These are phyloP conservation scores for sunflower (Helianthus annuus) DNA, from an alignment of 129 eudicot species.

Conservation along the genomic window DNA sequence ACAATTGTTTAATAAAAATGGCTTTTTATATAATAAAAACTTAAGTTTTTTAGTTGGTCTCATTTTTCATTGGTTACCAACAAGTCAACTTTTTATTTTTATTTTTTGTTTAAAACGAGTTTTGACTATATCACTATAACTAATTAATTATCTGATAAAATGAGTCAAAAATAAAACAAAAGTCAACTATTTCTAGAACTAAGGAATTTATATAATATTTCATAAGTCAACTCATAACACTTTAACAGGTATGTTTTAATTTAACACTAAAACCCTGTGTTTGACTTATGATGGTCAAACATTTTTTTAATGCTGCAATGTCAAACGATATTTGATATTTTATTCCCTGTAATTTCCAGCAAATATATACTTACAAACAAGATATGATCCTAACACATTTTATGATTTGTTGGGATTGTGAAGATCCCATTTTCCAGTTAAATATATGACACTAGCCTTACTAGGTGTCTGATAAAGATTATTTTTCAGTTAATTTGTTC, in stretches of 20 bases:
- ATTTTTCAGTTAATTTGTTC: no score
- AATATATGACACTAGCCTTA: background rate
- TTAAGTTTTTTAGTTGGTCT: background rate
- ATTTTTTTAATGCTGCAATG: constrained; percentile 2
- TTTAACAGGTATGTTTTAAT: background rate
- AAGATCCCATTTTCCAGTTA: background rate
- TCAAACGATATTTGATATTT: background rate
- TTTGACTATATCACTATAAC: constrained; percentile 11
- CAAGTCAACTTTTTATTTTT: background rate
- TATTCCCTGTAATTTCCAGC: background rate
- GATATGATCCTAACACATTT: background rate
- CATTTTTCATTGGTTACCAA: constrained; percentile 19
- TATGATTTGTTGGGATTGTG: constrained; percentile 6
- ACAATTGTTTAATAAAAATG: no score
- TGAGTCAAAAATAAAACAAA: constrained; percentile 7
- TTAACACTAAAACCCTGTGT: constrained; percentile 5
- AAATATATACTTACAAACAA: background rate
- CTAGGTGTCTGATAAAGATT: no score
- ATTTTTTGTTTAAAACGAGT: background rate
- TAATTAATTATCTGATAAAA: background rate
- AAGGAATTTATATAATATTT: background rate
- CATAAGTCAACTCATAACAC: constrained; percentile 12
- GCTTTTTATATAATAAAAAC: background rate
- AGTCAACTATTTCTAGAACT: background rate
- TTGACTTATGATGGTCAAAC: constrained; percentile 4